Conservation (phyloP, 2,329 filamentous ascomycete genomes). For the Diaporthe aspalathi region DNA sequence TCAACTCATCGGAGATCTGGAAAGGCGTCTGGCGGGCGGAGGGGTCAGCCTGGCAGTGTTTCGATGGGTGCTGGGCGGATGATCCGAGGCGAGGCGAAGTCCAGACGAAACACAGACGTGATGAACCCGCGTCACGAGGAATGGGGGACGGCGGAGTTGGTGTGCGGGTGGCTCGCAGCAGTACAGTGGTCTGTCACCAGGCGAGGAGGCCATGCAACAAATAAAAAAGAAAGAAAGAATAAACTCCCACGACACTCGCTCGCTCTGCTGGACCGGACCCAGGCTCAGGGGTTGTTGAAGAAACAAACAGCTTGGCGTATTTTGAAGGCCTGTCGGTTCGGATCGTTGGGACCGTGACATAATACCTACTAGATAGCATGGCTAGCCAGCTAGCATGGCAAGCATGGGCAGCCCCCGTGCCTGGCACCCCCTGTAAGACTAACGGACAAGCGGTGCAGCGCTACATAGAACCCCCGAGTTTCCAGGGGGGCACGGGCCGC, state of each 20-base stretch:
- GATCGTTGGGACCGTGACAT: constrained; percentile 18
- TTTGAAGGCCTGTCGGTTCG: constrained; percentile 22
- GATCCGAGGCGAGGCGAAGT: constrained; percentile 13
- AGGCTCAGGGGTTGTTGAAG: constrained; percentile 28
- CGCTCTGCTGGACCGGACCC: constrained; percentile 1
- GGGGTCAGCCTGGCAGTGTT: constrained; percentile 3
- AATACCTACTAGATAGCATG: constrained; percentile 14
- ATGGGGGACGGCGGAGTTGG: neutral
- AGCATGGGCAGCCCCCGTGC: constrained; percentile 24
- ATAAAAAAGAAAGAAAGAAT: neutral
- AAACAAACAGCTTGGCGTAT: constrained; percentile 29
- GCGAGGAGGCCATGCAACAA: constrained; percentile 18
- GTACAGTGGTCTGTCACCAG: constrained; percentile 4
- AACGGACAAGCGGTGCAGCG: constrained; percentile 25
- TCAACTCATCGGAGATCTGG: constrained; percentile 22
- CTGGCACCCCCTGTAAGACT: constrained; percentile 11
- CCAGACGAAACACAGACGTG: constrained; percentile 19
- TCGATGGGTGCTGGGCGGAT: constrained; percentile 12
- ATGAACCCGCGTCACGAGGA: constrained; percentile 9
- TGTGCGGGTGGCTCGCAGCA: neutral
- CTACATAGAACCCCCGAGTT: neutral
- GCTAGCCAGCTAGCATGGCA: neutral
- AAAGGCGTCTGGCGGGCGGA: neutral
- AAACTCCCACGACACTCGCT: neutral
- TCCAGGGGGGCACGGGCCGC: constrained; percentile 23